A percentile compares a stretch with the other conserved stretches of the same genome.
These are phyloP conservation scores for Trichoderma koningiopsis DNA, from an alignment of 2,329 filamentous ascomycete species.

Conservation along the genomic window DNA sequence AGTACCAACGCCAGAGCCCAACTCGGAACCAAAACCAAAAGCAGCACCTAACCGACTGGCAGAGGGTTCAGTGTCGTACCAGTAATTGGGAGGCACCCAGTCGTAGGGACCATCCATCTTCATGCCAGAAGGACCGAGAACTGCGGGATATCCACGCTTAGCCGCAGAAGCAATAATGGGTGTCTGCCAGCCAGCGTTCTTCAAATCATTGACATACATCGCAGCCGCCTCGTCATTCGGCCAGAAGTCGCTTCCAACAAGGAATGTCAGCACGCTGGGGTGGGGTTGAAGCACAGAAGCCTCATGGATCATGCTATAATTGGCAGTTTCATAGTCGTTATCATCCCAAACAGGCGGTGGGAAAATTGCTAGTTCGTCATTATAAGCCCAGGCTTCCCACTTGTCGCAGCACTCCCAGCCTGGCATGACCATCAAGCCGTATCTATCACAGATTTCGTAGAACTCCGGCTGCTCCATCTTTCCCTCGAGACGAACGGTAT, in stretches of 20 bases:
- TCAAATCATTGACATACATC: slow-evolving; percentile 55
- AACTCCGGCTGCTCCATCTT: slow-evolving; percentile 65
- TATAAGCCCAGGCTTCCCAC: slow-evolving; percentile 67
- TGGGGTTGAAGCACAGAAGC: slow-evolving; percentile 61
- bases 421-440: slow-evolving; percentile 63
- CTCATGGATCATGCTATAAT: slow-evolving; percentile 60
- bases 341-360: slow-evolving; percentile 49
- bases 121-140: slow-evolving; percentile 59
- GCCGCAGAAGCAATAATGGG: slow-evolving; percentile 61
- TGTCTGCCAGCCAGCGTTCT: slow-evolving; percentile 54
- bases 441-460: slow-evolving; percentile 59
- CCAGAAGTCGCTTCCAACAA: slow-evolving; percentile 66
- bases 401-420: slow-evolving; percentile 71
- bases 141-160: slow-evolving; percentile 54
- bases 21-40: slow-evolving; percentile 65
- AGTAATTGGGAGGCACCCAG: slow-evolving; percentile 67
- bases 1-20: slow-evolving; percentile 63
- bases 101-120: slow-evolving; percentile 70
- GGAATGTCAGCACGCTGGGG: slow-evolving; percentile 59
- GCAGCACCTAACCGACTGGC: slow-evolving; percentile 54
- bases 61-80: slow-evolving; percentile 51
- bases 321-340: slow-evolving; percentile 57
- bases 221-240: slow-evolving; percentile 58
- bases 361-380: slow-evolving; percentile 50
- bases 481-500: slow-evolving; percentile 65